Evolutionary conservation across 805 yeast genomes (phyloP), one percentile per base, ranked within the genome.

Genomic region (Millerozyma acaciae): DNA sequence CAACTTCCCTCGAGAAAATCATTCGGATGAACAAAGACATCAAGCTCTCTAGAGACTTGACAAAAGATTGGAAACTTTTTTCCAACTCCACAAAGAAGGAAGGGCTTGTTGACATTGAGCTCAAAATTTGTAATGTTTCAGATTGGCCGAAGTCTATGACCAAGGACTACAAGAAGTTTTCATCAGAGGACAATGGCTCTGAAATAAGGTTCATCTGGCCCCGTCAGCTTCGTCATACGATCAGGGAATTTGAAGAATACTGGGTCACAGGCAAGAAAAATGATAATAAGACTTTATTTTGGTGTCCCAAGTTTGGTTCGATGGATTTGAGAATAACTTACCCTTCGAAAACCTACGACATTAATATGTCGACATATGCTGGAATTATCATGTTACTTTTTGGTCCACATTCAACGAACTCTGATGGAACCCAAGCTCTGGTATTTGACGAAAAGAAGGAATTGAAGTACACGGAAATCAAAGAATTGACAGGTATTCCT

Each of bases 11-110:
- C 1, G 75, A 84, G 3, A 83, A 83, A 45, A 66, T 89, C 20
- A 88, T 86, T 50, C 87, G 85, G 26, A 89, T 89, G 96, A 77
- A 86, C 43, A 74, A 80, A 48, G 97, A 89, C 50, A 78, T 87
- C 28, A 74, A 74, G 30, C 62, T 55, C 60, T 63, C 70, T 5
- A 46, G 49, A 18, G 68, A 62, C 18, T 37, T 64, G 12, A 65
- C 70, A 9, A 33, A 38, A 10, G 71, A 65, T 7, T 66, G 72
- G 71, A 59, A 49, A 37, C 51, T 44, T 19, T 42, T 47, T 32
- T 26, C 28, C 6, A 24, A 23, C 12, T 30, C 38, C 19, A 38
- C 32, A 12, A 33, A 37, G 26, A 35, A 24, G 35, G 36, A 36
- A 12, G 42, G 27, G 5, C 41, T 44, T 9, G 49, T 62, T 5